A percentile compares a stretch with the other conserved stretches of the same genome.
phyloP scores from a whole-genome alignment of 176 grass and related monocot species.

The Avena sativa region DNA sequence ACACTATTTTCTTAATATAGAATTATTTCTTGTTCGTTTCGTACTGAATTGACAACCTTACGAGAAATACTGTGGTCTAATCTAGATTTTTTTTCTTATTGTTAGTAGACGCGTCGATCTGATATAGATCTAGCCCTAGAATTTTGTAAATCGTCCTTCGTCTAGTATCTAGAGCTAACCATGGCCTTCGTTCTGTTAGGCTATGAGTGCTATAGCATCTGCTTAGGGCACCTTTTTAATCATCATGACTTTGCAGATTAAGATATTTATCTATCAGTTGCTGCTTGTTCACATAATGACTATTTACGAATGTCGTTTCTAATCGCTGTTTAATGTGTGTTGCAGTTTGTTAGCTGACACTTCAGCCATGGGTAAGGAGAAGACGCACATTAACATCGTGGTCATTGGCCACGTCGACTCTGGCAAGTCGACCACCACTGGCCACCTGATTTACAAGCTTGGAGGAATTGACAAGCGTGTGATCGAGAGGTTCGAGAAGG shows the following conservation, averaged over 20 bases:
- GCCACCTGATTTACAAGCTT: slow-evolving; percentile 88
- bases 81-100: background rate
- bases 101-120: background rate
- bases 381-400: slow-evolving; percentile 79
- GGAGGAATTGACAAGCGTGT: slow-evolving; percentile 96
- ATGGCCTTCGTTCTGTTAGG: background rate
- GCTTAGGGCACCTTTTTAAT: background rate
- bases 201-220: background rate
- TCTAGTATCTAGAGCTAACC: background rate
- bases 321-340: background rate
- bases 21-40: background rate
- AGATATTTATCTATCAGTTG: background rate
- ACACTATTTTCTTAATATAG: background rate
- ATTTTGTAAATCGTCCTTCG: background rate
- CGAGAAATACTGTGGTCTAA: background rate
- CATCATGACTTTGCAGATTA: background rate
- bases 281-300: background rate
- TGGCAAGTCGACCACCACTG: slow-evolving; percentile 86
- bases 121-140: background rate
- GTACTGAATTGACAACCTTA: background rate
- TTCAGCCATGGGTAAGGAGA: slow-evolving; percentile 79
- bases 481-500: slow-evolving; percentile 79
- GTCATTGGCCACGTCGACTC: slow-evolving; percentile 89
- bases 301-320: no score
- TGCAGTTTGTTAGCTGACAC: background rate